phyloP scores from a whole-genome alignment of 2,329 filamentous ascomycete species.

The Ceratocystis ficicola region DNA sequence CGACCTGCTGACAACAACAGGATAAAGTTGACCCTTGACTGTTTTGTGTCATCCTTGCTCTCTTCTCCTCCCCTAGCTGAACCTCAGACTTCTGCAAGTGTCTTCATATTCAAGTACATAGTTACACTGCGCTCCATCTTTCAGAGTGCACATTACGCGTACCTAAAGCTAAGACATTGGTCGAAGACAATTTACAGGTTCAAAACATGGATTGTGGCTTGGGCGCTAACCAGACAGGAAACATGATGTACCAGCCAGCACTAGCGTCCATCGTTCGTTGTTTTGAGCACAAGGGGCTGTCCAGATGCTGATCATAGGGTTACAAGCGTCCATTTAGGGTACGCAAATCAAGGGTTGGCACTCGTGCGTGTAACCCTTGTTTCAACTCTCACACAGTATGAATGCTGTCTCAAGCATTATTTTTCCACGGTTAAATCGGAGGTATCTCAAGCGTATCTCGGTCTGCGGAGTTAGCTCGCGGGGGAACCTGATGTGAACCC shows the following conservation, averaged over 20 bases:
- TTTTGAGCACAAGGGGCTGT: not conserved
- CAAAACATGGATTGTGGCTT: not conserved
- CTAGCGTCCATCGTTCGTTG: not conserved
- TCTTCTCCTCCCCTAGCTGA: too few relatives aligned
- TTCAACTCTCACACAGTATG: not conserved
- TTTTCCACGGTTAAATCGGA: not conserved
- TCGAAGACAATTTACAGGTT: not conserved
- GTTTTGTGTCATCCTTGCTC: too few relatives aligned
- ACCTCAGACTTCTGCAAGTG: not conserved
- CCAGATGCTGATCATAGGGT: too few relatives aligned
- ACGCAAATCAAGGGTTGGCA: too few relatives aligned
- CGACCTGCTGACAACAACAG: too few relatives aligned
- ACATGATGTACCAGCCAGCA: too few relatives aligned
- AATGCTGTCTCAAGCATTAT: not conserved
- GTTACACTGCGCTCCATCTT: not conserved
- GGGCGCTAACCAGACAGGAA: too few relatives aligned
- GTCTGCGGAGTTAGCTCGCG: not conserved
- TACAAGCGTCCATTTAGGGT: too few relatives aligned
- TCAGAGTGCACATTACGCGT: not conserved
- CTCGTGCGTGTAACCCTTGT: not conserved
- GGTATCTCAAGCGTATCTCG: not conserved
- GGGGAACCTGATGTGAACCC: not conserved
- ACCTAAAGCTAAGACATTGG: too few relatives aligned
- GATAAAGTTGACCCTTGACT: too few relatives aligned
- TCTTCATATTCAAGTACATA: not conserved